A percentile compares a stretch with the other conserved stretches of the same genome.
phyloP scores from a whole-genome alignment of 2,329 filamentous ascomycete genomes.

The Ceratocystis papillata region DNA sequence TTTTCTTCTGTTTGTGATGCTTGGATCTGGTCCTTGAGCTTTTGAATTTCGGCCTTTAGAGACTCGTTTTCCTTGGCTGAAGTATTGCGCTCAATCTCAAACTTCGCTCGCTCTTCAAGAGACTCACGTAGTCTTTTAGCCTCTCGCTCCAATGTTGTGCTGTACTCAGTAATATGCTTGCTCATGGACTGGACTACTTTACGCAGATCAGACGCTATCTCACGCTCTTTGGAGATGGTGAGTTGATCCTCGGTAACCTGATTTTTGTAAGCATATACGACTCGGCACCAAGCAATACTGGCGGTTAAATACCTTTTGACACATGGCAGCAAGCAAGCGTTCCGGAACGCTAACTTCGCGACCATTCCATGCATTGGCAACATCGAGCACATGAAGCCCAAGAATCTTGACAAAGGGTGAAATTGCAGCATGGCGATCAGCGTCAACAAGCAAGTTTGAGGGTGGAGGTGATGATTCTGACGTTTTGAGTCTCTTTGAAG shows the following conservation, averaged over 20 bases:
- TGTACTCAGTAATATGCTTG: slow-evolving; percentile 37
- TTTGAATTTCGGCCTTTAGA: slow-evolving; percentile 30
- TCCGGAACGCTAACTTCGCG: slow-evolving; percentile 17
- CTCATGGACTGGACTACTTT: slow-evolving; percentile 38
- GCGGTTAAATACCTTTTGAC: slow-evolving; percentile 21
- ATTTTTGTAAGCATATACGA: slow-evolving; percentile 14
- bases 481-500: slow-evolving; percentile 20
- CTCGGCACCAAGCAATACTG: neutral
- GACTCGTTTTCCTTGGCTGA: slow-evolving; percentile 32
- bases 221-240: slow-evolving; percentile 34
- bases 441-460: slow-evolving; percentile 20
- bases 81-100: slow-evolving; percentile 37
- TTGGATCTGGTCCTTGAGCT: slow-evolving; percentile 29
- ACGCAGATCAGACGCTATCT: slow-evolving; percentile 30
- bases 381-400: slow-evolving; percentile 21
- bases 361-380: slow-evolving; percentile 16
- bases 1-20: slow-evolving; percentile 28
- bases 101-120: slow-evolving; percentile 40
- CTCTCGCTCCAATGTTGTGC: slow-evolving; percentile 37
- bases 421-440: slow-evolving; percentile 21
- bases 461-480: neutral
- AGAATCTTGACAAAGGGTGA: slow-evolving; percentile 23
- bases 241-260: slow-evolving; percentile 32
- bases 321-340: slow-evolving; percentile 22
- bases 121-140: slow-evolving; percentile 41